Base-by-base conservation (phyloP, 768 basidiomycete species). In the Sporobolomyces roseus region DNA sequence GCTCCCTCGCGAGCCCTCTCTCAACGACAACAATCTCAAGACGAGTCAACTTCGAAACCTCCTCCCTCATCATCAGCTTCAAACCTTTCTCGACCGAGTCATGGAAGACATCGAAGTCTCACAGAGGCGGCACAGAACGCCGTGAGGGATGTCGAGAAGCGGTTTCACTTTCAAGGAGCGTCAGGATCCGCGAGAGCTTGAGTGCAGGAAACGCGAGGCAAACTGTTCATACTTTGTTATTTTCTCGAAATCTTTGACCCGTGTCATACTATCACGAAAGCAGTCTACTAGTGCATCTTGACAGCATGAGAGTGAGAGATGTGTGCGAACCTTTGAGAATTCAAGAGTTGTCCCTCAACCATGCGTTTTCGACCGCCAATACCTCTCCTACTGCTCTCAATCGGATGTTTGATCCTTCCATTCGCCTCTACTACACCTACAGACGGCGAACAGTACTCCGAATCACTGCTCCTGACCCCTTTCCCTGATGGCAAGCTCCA, bases 401-500 rank as follows among this genome's bases (percentile, higher is more conserved):
- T 60, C 30, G 45, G 27, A 2, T 48, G 2, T 43, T 17, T 60
- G 6, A 9, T 60, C 2, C 16, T 21, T 14, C 6, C 45, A 25
- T 2, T 13, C 3, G 58, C 58, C 12, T n/a, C 29, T n/a, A 17
- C 9, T 19, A 35, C 29, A 6, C 25, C 43, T 23, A 7, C 25
- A 3, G 10, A 12, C 2, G 16, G 32, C 19, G 83, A 84, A 60
- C 62, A 51, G 12, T 85, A 83, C 70, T 61, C 77, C 46, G 87
- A 89, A 78, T 74, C 79, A 30, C 81, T 89, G 19, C 77, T 78
- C 1, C 72, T 89, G 19, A 80, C 81, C 38, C 84, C 90, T 1
- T 83, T 96, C 38, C 81, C 83, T 9, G 90, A 97, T 77, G 94
- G 93, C 56, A 88, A 87, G 77, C 85, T 97, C 45, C 83, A 85